These are phyloP conservation scores for Albifimbria verrucaria DNA, from an alignment of 2,329 filamentous ascomycete species.

Conservation along the genomic window DNA sequence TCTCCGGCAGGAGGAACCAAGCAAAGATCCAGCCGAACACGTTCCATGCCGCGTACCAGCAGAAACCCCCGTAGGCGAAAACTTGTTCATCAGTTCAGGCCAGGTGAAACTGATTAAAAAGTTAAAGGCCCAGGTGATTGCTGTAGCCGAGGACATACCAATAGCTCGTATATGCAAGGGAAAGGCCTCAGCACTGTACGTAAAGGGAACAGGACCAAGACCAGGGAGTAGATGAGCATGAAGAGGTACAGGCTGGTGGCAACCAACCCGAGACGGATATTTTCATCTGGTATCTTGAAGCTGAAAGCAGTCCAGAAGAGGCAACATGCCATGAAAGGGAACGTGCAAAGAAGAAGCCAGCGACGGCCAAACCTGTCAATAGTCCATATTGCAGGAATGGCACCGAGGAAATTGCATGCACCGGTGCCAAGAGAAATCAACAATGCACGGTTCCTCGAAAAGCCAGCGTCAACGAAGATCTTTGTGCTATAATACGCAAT, in stretches of 20 bases:
- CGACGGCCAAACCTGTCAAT: conserved; percentile 52
- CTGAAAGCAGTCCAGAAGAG: conserved; percentile 26
- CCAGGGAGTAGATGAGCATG: conserved; percentile 33
- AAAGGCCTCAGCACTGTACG: conserved; percentile 34
- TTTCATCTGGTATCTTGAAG: conserved; percentile 14
- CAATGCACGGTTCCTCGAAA: conserved; percentile 22
- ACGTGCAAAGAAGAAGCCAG: conserved; percentile 34
- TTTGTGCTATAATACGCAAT: conserved; percentile 28
- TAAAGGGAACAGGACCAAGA: conserved; percentile 33
- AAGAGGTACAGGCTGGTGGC: conserved; percentile 32
- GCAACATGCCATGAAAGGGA: conserved; percentile 26
- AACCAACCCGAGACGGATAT: conserved; percentile 21
- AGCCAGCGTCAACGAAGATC: conserved; percentile 24
- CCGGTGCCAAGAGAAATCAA: conserved; percentile 30
- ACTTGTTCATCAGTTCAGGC: conserved; percentile 23
- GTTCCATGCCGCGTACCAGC: conserved; percentile 46
- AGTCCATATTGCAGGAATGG: conserved; percentile 28
- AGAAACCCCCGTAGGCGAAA: conserved; percentile 30
- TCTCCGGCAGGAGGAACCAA: conserved; percentile 48
- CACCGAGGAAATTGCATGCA: conserved; percentile 48
- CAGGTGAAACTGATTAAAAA: conserved; percentile 29
- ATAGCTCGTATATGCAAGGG: conserved; percentile 31
- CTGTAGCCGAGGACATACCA: conserved; percentile 34
- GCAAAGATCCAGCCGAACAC: conserved; percentile 42
- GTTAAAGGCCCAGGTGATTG: conserved; percentile 32